Base-by-base conservation (phyloP, 495 filamentous ascomycete species). In the Neurospora sp. region DNA sequence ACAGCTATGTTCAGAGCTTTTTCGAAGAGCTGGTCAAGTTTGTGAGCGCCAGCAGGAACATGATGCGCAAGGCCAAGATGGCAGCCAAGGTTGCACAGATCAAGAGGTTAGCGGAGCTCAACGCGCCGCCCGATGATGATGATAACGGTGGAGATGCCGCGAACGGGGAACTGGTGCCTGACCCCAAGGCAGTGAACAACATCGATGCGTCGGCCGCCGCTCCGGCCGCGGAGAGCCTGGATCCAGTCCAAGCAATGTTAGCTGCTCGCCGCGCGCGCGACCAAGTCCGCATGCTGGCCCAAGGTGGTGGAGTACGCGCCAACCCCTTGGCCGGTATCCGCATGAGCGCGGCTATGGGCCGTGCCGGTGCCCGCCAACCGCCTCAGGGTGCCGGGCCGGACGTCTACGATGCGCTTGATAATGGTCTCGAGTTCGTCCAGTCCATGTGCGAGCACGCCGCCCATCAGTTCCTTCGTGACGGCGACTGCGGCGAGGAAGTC, bases 391-490 rank as follows among this genome's bases (percentile, higher is more conserved):
- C 75, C 65, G 41, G 75, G 44, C 76, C 77, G n/a, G 86, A 87
- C 71, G 80, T 87, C 12, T 95, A 91, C 80, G 92, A 96, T 76
- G 83, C 87, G 59, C 83, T 92, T 1, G 94, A 96, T 75, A 90
- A 89, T 77, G 87, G 89, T 1, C 84, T 97, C 69, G 93, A 97
- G 77, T 86, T 87, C 70, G 91, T 91, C 14, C 92, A 97, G 77
- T 87, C 85, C 68, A 87, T 93, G 76, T 96, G 92, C 80, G 94
- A 97, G 81, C 88, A 89, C 70, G 94, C 89, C 16, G 94, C 94
- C 2, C 94, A 95, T 79, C 92, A 96, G 78, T 93, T 96, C 72
- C 85, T 97, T 14, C 88, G 94, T 27, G 89, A 92, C 70, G 94
- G 94, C 27, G 90, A 94, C 73, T 97, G 94, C 80, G 84, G 82